These are phyloP conservation scores for Mycena vulgaris DNA, from an alignment of 768 basidiomycete species.

Conservation along the genomic window DNA sequence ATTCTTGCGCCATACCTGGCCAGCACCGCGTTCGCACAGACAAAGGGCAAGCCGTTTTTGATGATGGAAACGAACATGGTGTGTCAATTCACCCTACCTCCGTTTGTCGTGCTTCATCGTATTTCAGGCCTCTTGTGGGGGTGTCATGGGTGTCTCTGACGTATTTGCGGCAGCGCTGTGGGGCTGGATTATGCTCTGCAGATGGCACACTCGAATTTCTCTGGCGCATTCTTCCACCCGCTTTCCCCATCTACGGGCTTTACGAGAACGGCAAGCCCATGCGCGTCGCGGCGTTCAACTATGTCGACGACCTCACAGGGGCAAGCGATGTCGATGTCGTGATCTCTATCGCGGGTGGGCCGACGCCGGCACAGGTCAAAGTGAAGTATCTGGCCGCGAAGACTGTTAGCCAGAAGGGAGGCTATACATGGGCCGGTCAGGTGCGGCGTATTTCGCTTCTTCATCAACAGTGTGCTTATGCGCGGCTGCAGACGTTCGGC, in stretches of 20 bases:
- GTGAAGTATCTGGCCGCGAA: conserved; percentile 68
- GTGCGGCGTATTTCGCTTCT: conserved; percentile 52
- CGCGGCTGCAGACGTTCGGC: conserved; percentile 67
- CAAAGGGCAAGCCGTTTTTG: conserved; percentile 18
- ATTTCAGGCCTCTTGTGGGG: conserved; percentile 40
- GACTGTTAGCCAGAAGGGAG: conserved; percentile 70
- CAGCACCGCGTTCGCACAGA: conserved; percentile 33
- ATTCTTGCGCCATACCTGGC: conserved; percentile 28
- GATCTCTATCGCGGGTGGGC: conserved; percentile 61
- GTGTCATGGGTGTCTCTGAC: conserved; percentile 60
- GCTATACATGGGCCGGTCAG: conserved; percentile 86
- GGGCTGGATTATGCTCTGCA: conserved; percentile 59
- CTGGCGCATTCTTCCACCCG: conserved; percentile 45
- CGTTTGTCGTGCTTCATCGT: too few species aligned
- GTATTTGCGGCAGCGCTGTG: conserved; percentile 62
- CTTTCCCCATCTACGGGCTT: conserved; percentile 61
- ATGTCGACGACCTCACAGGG: conserved; percentile 58
- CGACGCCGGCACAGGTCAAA: conserved; percentile 59
- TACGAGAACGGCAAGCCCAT: conserved; percentile 43
- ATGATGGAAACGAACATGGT: conserved; percentile 38
- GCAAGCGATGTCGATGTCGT: conserved; percentile 58
- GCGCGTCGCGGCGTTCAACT: conserved; percentile 66
- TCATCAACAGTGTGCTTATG: not conserved
- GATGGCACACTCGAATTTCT: conserved; percentile 57
- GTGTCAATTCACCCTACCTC: conserved; percentile 2